Evolutionary conservation across 192 early-diverging fungal genomes (phyloP).

Genomic region (Linnemannia exigua): DNA sequence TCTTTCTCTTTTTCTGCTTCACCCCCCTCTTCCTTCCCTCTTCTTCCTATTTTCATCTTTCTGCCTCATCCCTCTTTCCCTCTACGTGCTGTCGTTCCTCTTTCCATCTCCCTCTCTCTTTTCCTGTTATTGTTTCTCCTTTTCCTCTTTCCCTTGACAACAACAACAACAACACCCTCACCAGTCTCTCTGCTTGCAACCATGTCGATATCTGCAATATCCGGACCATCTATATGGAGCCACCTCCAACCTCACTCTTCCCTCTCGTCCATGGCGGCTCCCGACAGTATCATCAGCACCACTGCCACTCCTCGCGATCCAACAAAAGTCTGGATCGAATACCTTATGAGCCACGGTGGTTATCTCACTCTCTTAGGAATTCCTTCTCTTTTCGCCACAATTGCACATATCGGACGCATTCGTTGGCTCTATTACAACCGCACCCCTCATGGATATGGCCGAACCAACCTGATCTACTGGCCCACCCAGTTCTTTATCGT

Average conservation of each 20-base stretch:
- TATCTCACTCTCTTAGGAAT: slow-evolving; percentile 32
- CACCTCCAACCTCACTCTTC: not conserved
- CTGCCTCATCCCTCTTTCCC: not conserved
- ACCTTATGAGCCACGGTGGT: slow-evolving; percentile 29
- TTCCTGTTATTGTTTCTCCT: not conserved
- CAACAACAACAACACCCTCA: not conserved
- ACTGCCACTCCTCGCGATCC: slow-evolving; percentile 12
- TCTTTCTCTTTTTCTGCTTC: not conserved
- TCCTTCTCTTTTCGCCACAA: slow-evolving; percentile 14
- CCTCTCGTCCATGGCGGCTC: not conserved
- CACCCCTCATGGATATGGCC: slow-evolving; percentile 27
- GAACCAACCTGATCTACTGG: slow-evolving; percentile 43
- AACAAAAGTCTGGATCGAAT: slow-evolving; percentile 17
- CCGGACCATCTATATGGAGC: slow-evolving; percentile 22
- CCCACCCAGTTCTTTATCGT: slow-evolving; percentile 31
- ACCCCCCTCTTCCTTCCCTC: not conserved
- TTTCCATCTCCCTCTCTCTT: not conserved
- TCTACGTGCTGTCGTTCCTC: too few species aligned
- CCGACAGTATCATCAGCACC: not conserved
- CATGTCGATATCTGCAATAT: not conserved
- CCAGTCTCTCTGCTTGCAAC: not conserved
- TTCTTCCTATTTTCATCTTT: not conserved
- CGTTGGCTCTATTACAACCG: not conserved
- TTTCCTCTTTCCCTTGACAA: not conserved
- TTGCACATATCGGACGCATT: slow-evolving; percentile 20